These are phyloP conservation scores for Pyrenophora seminiperda DNA, from an alignment of 2,329 filamentous ascomycete genomes.

Conservation along the genomic window DNA sequence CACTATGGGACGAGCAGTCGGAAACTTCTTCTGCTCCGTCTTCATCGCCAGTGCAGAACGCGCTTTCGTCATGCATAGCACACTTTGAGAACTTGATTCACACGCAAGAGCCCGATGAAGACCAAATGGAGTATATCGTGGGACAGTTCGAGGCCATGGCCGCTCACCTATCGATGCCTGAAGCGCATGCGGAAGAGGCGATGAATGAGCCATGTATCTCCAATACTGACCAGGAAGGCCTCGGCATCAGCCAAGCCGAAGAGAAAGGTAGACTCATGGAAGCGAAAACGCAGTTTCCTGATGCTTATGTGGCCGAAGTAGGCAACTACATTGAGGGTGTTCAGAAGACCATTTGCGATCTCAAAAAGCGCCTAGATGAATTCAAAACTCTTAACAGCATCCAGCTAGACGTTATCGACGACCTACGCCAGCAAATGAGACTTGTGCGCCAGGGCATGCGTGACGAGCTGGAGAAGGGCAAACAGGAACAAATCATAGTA, in stretches of 20 bases:
- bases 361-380: slow-evolving; percentile 41
- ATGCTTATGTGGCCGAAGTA: slow-evolving; percentile 34
- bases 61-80: slow-evolving; percentile 39
- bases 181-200: slow-evolving; percentile 25
- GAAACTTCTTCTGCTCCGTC: slow-evolving; percentile 29
- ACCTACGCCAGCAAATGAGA: slow-evolving; percentile 33
- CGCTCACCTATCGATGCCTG: slow-evolving; percentile 34
- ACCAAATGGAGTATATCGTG: slow-evolving; percentile 44
- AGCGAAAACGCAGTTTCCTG: slow-evolving; percentile 13
- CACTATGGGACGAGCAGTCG: slow-evolving; percentile 33
- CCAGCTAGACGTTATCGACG: slow-evolving; percentile 39
- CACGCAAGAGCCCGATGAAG: slow-evolving; percentile 37
- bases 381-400: slow-evolving; percentile 41
- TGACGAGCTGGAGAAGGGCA: slow-evolving; percentile 6
- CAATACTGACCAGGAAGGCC: slow-evolving; percentile 13
- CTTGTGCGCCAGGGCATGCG: slow-evolving; percentile 21
- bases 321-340: slow-evolving; percentile 37
- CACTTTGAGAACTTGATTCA: slow-evolving; percentile 41
- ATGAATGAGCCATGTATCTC: slow-evolving; percentile 31
- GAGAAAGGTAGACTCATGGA: slow-evolving; percentile 4
- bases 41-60: slow-evolving; percentile 37
- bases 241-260: slow-evolving; percentile 6
- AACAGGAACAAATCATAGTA: slow-evolving; percentile 4
- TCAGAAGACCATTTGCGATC: slow-evolving; percentile 30
- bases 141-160: slow-evolving; percentile 42